Evolutionary conservation across 345 rosid species (phyloP), one percentile per base, ranked within the genome.

Genomic region (Salix dunnii): DNA sequence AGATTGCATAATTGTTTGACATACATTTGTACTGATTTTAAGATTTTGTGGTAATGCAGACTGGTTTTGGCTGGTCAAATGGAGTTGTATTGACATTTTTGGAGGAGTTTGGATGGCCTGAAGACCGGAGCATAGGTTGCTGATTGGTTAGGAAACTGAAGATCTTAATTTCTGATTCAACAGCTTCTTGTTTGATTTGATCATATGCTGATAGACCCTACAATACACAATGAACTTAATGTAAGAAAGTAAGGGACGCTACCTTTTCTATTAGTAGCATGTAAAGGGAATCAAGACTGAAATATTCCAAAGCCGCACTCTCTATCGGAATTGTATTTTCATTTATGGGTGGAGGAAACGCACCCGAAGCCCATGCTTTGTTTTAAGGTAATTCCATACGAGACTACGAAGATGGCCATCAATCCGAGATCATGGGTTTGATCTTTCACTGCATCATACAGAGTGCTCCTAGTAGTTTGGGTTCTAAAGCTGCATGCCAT

Each of bases 51-150:
- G 65, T 23, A 68, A 8, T 86, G 86, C 90, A 95, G 97, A 92
- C 94, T 28, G 98, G 98, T 62, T 96, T 96, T 74, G 97, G 96
- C 23, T 96, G 98, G 99, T 86, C 99, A n/a, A 96, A 92, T 76
- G 98, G 97, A 46, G 98, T 96, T 61, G 87, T 89, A 31, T 80
- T 96, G 87, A 72, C 96, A 30, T 90, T 96, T 81, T 74, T 96
- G 87, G 97, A 96, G 74, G 97, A 91, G 84, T 93, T 90, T 85
- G 99, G 99, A 75, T 95, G 99, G 98, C 90, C 96, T 14, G 79
- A 79, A 73, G 84, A 88, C 84, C 77, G 72, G 73, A 72, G 67
- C 42, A 69, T 93, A 27, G 92, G 81, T 23, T 90, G 90, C 84
- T 43, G 53, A 72, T 13, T 20, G 27, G 55, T 55, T 20, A 25